phyloP scores from a whole-genome alignment of 441 rosid species.

The Rhodomyrtus psidioides region DNA sequence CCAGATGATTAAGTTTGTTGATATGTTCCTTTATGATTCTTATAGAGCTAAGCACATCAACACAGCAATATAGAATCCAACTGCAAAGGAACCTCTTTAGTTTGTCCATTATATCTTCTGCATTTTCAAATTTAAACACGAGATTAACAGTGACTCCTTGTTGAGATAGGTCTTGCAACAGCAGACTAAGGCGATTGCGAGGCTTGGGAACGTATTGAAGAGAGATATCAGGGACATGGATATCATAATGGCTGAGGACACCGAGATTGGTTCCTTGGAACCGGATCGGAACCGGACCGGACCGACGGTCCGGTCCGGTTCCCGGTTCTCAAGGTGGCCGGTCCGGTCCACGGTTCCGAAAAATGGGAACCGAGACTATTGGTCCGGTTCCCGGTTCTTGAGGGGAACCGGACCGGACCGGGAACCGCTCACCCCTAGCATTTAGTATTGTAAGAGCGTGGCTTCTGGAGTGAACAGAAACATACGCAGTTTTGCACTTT shows the following conservation, averaged over 20 bases:
- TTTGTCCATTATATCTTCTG: not conserved
- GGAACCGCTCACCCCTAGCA: too few relatives aligned
- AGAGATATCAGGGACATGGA: slow-evolving; percentile 80
- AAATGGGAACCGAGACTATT: too few relatives aligned
- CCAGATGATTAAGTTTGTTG: too few relatives aligned
- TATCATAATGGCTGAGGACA: slow-evolving; percentile 78
- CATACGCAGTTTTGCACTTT: not conserved
- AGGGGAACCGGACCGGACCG: too few relatives aligned
- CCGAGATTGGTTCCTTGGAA: too few relatives aligned
- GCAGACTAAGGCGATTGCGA: slow-evolving; percentile 86
- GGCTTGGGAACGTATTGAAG: slow-evolving; percentile 76
- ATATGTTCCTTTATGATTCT: too few relatives aligned
- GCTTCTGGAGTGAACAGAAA: not conserved
- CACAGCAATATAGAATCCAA: not conserved
- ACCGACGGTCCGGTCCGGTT: too few relatives aligned
- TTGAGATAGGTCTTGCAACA: slow-evolving; percentile 70
- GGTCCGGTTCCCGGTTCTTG: too few relatives aligned
- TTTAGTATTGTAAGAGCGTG: not conserved
- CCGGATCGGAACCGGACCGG: too few relatives aligned
- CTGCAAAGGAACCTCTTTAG: not conserved
- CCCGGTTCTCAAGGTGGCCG: too few relatives aligned
- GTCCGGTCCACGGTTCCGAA: too few relatives aligned
- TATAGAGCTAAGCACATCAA: not conserved
- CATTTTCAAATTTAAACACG: not conserved
- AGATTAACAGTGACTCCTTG: not conserved